Evolutionary conservation across 345 rosid genomes (phyloP).

Genomic region (Lagerstroemia speciosa): DNA sequence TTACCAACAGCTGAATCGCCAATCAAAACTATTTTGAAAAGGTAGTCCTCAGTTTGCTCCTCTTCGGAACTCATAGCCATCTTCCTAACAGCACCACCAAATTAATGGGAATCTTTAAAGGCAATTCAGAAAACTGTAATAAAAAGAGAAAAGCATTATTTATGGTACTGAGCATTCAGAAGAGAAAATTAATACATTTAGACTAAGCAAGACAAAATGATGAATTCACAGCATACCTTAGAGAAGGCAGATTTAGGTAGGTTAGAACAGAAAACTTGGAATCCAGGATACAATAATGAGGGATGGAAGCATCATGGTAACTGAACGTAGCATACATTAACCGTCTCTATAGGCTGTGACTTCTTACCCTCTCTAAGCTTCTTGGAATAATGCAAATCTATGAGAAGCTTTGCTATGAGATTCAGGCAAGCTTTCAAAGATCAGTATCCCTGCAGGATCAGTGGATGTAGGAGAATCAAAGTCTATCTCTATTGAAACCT

Average conservation of each 20-base stretch:
- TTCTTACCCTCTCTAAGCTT: neutral
- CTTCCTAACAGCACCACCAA: slow-evolving; percentile 21
- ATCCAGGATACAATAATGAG: neutral
- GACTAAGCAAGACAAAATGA: neutral
- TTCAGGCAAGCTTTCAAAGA: too few species aligned
- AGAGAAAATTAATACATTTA: neutral
- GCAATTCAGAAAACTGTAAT: neutral
- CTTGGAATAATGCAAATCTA: neutral
- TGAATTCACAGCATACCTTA: neutral
- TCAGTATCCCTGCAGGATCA: neutral
- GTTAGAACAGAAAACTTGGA: slow-evolving; percentile 5
- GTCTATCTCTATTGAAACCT: too few species aligned
- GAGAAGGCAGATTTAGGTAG: slow-evolving; percentile 1
- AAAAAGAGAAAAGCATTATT: neutral
- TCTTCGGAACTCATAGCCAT: slow-evolving; percentile 78
- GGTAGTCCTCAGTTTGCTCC: slow-evolving; percentile 82
- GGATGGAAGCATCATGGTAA: neutral
- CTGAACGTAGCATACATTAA: neutral
- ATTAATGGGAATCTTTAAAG: neutral
- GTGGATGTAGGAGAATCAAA: neutral
- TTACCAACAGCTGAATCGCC: slow-evolving; percentile 99
- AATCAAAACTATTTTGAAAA: slow-evolving; percentile 79
- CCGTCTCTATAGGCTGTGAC: neutral
- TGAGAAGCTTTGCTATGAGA: neutral
- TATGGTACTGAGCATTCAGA: neutral